A percentile compares a stretch with the other conserved stretches of the same genome.
Conservation (phyloP, 2,329 filamentous ascomycete genomes). For the Trichoderma breve region DNA sequence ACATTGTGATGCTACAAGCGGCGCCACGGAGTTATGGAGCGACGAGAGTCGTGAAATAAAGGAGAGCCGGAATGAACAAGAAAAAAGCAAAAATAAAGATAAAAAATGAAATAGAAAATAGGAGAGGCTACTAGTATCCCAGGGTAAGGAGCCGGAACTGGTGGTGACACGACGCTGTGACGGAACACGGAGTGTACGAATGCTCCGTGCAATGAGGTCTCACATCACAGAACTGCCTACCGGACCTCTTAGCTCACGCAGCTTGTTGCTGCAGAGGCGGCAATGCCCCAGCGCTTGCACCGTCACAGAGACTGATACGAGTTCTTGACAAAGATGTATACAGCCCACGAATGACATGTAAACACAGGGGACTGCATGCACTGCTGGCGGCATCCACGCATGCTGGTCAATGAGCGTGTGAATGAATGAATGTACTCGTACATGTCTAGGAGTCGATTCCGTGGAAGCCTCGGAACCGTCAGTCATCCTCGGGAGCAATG, state of each 20-base stretch:
- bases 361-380: background rate
- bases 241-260: background rate
- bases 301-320: background rate
- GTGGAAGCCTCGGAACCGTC: background rate
- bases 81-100: background rate
- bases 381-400: background rate
- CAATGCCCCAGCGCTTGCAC: background rate
- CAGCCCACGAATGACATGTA: background rate
- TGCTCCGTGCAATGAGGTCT: background rate
- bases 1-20: constrained; percentile 15
- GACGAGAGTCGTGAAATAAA: background rate
- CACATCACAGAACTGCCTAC: background rate
- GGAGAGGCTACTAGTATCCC: background rate
- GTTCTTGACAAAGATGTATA: background rate
- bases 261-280: background rate
- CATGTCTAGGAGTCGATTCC: background rate
- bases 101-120: background rate
- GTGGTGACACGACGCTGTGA: background rate
- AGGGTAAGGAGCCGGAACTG: background rate
- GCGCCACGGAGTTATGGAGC: background rate
- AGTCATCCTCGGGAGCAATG: background rate
- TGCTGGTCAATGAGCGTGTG: background rate
- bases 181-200: background rate
- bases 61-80: background rate
- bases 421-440: background rate